Evolutionary conservation across 2,329 filamentous ascomycete genomes (phyloP).

Genomic region (Calonectria pauciramosa): DNA sequence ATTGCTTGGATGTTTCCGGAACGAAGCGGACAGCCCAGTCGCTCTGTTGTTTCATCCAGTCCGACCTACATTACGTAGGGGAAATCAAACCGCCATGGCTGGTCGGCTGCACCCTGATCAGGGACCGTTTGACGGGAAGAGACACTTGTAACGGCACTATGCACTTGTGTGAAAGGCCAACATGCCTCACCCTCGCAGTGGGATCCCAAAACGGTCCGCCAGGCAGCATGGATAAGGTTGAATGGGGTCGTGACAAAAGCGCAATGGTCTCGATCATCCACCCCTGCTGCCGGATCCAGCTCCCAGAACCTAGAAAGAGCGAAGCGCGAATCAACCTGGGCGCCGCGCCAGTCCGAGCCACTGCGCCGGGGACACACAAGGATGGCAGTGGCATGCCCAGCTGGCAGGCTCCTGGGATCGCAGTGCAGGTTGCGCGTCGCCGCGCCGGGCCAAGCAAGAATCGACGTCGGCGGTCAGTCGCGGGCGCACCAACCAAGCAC

Average conservation of each 20-base stretch:
- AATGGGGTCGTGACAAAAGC: conserved; percentile 6
- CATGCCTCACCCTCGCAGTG: conserved; percentile 18
- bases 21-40: conserved; percentile 11
- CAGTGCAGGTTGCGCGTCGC: conserved; percentile 27
- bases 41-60: conserved; percentile 21
- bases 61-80: conserved; percentile 6
- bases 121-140: conserved; percentile 15
- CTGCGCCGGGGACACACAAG: conserved; percentile 32
- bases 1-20: conserved; percentile 10
- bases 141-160: not conserved
- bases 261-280: conserved; percentile 11
- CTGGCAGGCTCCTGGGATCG: conserved; percentile 24
- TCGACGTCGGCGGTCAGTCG: conserved; percentile 29
- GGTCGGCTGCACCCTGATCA: conserved; percentile 11
- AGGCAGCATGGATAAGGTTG: conserved; percentile 24
- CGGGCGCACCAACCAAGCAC: conserved; percentile 29
- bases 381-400: conserved; percentile 19
- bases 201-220: conserved; percentile 13
- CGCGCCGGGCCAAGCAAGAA: conserved; percentile 21
- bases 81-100: conserved; percentile 1
- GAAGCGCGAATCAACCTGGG: conserved; percentile 31
- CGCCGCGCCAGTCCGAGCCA: conserved; percentile 37
- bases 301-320: conserved; percentile 6
- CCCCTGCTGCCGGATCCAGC: conserved; percentile 11
- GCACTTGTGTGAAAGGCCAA: conserved; percentile 5